A percentile compares a stretch with the other conserved stretches of the same genome.
Conservation (phyloP, 768 basidiomycete species). For the Guyanaporus albipodus region DNA sequence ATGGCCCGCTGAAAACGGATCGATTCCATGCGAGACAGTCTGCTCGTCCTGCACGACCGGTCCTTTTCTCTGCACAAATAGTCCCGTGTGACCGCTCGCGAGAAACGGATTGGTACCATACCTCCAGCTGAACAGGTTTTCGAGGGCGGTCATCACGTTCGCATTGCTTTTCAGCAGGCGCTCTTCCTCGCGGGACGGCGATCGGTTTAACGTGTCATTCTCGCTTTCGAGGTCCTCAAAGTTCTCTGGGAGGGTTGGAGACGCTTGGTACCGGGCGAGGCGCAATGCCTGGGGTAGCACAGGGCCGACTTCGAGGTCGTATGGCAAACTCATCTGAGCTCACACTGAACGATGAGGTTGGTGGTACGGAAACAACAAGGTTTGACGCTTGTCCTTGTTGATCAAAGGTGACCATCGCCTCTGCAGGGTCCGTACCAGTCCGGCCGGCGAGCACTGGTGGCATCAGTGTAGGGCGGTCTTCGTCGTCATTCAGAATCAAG, state of each 20-base stretch:
- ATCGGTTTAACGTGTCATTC: conserved; percentile 13
- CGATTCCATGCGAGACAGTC: conserved; percentile 30
- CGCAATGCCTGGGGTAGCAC: conserved; percentile 25
- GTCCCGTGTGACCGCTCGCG: not conserved
- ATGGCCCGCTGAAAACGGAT: conserved; percentile 26
- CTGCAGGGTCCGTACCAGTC: too few relatives aligned
- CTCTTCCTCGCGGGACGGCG: conserved; percentile 22
- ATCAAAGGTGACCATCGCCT: too few relatives aligned
- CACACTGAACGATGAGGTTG: too few relatives aligned
- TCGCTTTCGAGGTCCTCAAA: not conserved
- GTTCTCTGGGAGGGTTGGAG: not conserved
- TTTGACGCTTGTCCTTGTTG: too few relatives aligned
- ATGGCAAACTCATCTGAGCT: not conserved
- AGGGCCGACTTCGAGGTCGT: conserved; percentile 27
- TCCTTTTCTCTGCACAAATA: conserved; percentile 26
- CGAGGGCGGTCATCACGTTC: conserved; percentile 23
- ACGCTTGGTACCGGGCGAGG: conserved; percentile 7
- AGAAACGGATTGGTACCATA: conserved; percentile 24
- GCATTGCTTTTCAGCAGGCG: conserved; percentile 21
- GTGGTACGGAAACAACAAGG: too few relatives aligned
- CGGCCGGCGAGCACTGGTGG: too few relatives aligned
- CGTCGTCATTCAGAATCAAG: too few relatives aligned
- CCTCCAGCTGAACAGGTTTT: conserved; percentile 39
- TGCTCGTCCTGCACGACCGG: conserved; percentile 25
- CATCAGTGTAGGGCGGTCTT: too few relatives aligned